Evolutionary conservation across 805 yeast genomes (phyloP).

Genomic region (Myxozyma mucilagina): DNA sequence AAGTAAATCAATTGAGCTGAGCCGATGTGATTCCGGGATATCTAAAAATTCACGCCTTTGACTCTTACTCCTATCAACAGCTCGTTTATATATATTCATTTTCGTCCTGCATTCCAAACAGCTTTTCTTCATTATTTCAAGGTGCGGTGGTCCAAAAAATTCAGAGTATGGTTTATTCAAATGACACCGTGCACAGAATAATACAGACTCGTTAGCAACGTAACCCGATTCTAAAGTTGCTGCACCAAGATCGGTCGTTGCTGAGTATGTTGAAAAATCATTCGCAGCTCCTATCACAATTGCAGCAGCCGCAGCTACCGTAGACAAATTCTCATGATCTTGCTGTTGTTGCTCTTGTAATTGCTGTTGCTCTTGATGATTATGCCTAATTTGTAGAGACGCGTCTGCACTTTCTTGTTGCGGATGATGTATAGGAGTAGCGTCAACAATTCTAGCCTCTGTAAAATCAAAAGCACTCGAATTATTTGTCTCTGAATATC

Average conservation of each 20-base stretch:
- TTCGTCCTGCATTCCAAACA: slow-evolving; percentile 2
- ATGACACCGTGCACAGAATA: slow-evolving; percentile 4
- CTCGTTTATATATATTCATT: slow-evolving; percentile 4
- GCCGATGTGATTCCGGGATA: not conserved
- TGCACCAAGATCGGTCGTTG: not conserved
- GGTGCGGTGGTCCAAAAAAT: slow-evolving; percentile 7
- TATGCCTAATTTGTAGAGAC: not conserved
- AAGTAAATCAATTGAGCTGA: not conserved
- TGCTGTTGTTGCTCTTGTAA: not conserved
- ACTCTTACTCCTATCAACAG: not conserved
- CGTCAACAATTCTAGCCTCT: not conserved
- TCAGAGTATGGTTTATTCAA: slow-evolving; percentile 3
- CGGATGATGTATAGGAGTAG: not conserved
- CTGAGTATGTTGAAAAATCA: not conserved
- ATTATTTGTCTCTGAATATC: not conserved
- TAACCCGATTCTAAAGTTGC: not conserved
- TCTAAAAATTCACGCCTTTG: not conserved
- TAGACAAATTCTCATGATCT: slow-evolving; percentile 1
- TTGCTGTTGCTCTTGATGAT: not conserved
- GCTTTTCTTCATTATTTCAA: slow-evolving; percentile 1
- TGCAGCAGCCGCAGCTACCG: slow-evolving; percentile 9
- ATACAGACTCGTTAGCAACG: not conserved
- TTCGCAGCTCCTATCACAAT: not conserved
- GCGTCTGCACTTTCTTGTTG: no score
- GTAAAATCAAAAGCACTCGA: not conserved